These are phyloP conservation scores for Truncatella angustata DNA, from an alignment of 2,329 filamentous ascomycete genomes.

Conservation along the genomic window DNA sequence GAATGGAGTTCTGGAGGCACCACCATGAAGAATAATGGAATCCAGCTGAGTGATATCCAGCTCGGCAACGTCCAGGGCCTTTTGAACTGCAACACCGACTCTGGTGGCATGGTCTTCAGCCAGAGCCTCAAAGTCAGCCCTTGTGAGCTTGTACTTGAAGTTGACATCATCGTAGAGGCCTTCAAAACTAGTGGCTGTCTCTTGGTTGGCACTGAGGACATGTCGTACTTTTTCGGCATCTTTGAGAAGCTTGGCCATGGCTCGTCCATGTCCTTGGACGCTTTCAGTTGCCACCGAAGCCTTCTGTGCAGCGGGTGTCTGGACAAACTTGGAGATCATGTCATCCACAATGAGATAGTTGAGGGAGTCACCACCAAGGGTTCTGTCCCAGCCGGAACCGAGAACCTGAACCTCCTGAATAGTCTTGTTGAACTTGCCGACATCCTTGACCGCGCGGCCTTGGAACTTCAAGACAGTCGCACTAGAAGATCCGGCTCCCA, in stretches of 20 bases:
- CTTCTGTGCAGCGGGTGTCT: constrained; percentile 66
- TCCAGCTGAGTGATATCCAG: constrained; percentile 75
- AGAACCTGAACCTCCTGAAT: constrained; percentile 91
- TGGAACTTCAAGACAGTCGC: constrained; percentile 90
- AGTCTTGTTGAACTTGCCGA: constrained; percentile 93
- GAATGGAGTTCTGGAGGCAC: constrained; percentile 86
- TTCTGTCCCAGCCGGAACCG: constrained; percentile 84
- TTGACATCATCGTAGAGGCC: constrained; percentile 88
- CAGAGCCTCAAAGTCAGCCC: constrained; percentile 78
- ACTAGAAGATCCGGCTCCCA: constrained; percentile 93
- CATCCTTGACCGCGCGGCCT: constrained; percentile 82
- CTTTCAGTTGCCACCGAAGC: constrained; percentile 58
- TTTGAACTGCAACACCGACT: constrained; percentile 66
- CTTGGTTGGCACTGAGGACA: constrained; percentile 87
- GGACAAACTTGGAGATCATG: constrained; percentile 78
- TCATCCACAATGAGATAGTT: constrained; percentile 88
- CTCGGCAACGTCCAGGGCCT: constrained; percentile 71
- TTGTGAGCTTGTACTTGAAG: constrained; percentile 85
- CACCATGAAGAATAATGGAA: constrained; percentile 91
- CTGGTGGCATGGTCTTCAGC: constrained; percentile 66
- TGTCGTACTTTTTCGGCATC: constrained; percentile 86
- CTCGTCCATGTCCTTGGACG: constrained; percentile 74
- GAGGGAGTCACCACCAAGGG: constrained; percentile 83
- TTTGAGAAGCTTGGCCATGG: constrained; percentile 88
- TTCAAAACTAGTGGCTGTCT: constrained; percentile 80